These are phyloP conservation scores for Chrysanthemum lavandulifolium DNA, from an alignment of 129 eudicot species.

Conservation along the genomic window DNA sequence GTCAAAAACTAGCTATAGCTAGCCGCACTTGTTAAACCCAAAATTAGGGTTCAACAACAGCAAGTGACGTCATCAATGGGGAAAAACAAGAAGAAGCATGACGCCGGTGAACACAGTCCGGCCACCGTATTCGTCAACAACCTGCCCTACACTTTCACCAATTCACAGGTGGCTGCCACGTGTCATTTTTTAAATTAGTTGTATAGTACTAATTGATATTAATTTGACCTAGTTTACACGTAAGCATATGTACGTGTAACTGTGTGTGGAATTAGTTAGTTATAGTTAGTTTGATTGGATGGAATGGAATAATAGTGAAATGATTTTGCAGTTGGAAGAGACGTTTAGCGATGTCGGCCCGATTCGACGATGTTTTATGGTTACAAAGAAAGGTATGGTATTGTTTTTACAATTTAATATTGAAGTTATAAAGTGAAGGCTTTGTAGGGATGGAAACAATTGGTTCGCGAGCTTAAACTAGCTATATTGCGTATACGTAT, in stretches of 20 bases:
- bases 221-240: background rate
- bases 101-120: conserved; percentile 53
- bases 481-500: no score
- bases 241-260: background rate
- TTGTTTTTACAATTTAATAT: no score
- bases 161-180: conserved; percentile 42
- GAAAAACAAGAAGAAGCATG: conserved; percentile 51
- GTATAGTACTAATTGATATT: no score
- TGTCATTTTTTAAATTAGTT: no score
- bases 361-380: conserved; percentile 90
- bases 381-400: conserved; percentile 63
- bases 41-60: background rate
- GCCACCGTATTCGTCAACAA: conserved; percentile 76
- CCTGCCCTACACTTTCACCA: conserved; percentile 75
- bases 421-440: no score
- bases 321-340: conserved; percentile 61
- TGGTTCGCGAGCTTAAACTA: no score
- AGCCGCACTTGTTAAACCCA: conserved; percentile 17
- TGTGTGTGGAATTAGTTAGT: background rate
- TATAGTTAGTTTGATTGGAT: background rate
- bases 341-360: conserved; percentile 94
- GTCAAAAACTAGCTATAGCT: background rate
- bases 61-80: conserved; percentile 42
- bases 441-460: no score
- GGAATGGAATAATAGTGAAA: background rate